Base-by-base conservation (phyloP, 108 stramenopile species). In the Pseudonitzschia multistriata region DNA sequence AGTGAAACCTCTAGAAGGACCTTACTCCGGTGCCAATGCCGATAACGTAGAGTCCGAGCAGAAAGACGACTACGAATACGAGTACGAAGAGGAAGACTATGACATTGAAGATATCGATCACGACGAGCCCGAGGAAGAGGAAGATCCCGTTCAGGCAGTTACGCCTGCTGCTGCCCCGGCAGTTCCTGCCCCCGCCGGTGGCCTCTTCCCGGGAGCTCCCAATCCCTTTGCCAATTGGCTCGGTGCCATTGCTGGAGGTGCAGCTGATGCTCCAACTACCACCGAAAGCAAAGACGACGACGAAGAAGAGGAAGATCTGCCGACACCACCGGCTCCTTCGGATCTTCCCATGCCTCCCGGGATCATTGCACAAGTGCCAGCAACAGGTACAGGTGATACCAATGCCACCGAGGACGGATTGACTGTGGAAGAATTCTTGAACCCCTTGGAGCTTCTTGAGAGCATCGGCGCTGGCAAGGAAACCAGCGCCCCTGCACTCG, bases 151-250 rank as follows among this genome's bases (percentile, higher is more conserved):
- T 10, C 53, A n/a, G n/a, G n/a, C 72, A 15, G 29, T 27, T 35
- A 62, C 72, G 14, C 57, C 79, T 17, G 80, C 66, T 48, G 54
- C 80, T 15, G 27, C 34, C 29, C 13, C 75, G 0, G 45, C 62
- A 14, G 52, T 74, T 1, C 25, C 63, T 19, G 76, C 81, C 6
- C 21, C 56, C 37, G 53, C 59, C 30, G 37, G 66, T 27, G 63
- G 63, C 17, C 34, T 64, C 30, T 64, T 36, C 64, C 40, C 45
- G 59, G 47, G 17, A 67, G 72, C 68, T 53, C 24, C 33, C 10
- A 81, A 77, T 65, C 79, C 93, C 24, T 91, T 90, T 77, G 82
- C 88, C 28, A 94, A 91, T 61, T 94, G 93, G 93, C 72, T 94
- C 27, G 89, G 90, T 45, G 72, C 80, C 55, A 78, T 83, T 70